Evolutionary conservation across 208 protist species (phyloP).

Genomic region (Acanthamoeba lenticulata): DNA sequence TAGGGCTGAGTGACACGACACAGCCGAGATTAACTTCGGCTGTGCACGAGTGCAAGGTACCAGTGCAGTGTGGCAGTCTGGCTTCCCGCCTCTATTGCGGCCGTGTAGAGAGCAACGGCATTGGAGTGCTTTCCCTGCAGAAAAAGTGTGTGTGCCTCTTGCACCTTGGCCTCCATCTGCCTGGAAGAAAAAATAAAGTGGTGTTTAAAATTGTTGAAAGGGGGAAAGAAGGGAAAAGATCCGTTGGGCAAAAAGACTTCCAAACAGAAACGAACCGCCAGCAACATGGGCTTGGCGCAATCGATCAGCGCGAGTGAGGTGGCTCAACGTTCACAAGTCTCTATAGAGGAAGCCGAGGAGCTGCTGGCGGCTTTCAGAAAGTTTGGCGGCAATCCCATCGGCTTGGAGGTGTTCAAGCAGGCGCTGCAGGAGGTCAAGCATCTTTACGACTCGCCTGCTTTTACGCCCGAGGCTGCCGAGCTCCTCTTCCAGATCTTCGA

Average conservation of each 20-base stretch:
- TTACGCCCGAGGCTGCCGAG: background rate
- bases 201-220: background rate
- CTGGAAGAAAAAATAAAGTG: background rate
- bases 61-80: background rate
- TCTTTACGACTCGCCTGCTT: constrained; percentile 15
- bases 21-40: background rate
- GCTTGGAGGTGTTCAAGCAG: background rate
- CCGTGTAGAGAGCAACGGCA: background rate
- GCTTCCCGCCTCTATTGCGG: background rate
- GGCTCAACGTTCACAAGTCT: background rate
- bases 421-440: background rate
- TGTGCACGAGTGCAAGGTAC: background rate
- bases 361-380: constrained; percentile 1
- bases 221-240: no score
- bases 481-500: constrained; percentile 49
- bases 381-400: background rate
- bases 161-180: background rate
- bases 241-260: no score
- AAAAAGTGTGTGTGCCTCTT: background rate
- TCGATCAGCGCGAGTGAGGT: constrained; percentile 7
- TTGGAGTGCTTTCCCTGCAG: background rate
- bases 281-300: background rate
- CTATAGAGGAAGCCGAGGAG: constrained; percentile 26
- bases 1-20: no score
- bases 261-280: no score